Base-by-base conservation (phyloP, 805 yeast species). In the Cyberlindnera maritima region DNA sequence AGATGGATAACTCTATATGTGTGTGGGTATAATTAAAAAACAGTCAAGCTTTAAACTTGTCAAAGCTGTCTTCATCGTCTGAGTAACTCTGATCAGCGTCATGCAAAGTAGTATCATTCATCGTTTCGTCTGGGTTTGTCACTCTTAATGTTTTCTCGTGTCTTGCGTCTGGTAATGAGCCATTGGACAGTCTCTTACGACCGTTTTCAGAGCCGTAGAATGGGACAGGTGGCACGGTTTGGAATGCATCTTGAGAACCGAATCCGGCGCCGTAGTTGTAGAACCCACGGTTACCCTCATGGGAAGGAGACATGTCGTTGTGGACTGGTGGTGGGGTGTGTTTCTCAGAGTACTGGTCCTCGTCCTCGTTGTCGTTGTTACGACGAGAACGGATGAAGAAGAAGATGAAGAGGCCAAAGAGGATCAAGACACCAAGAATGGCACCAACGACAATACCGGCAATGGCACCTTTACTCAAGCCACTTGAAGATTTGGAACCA, bases 401-500 rank as follows among this genome's bases (percentile, higher is more conserved):
- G 36, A 57, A 34, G 18, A 57, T 37, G 14, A 47, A 39, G 19
- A 56, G 5, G 10, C 51, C 60, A 10, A 76, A 53, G 7, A 67
- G 66, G 1, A 69, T 75, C 2, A 75, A 32, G 0, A 72, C 59
- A 48, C 81, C 84, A 18, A 61, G 68, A 11, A 79, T 65, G 7
- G 69, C 71, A 23, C 84, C 85, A 34, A 77, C 67, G n/a, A 77
- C 84, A 23, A 80, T 75, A 39, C 85, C 85, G 10, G 81, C 84
- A 45, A 79, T 78, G 18, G 82, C 81, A 15, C 85, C 85, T 29
- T 58, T 65, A 39, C 50, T 54, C 39, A 52, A 31, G 1, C 36
- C 37, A 26, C 21, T 32, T 4, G 41, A 41, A 20, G 41, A 26
- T 14, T 58, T 39, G 7, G 57, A 32, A 10, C 58, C 34, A 10